Conservation (phyloP, 305 asterid genomes). For the Solanum aculeatissimum region DNA sequence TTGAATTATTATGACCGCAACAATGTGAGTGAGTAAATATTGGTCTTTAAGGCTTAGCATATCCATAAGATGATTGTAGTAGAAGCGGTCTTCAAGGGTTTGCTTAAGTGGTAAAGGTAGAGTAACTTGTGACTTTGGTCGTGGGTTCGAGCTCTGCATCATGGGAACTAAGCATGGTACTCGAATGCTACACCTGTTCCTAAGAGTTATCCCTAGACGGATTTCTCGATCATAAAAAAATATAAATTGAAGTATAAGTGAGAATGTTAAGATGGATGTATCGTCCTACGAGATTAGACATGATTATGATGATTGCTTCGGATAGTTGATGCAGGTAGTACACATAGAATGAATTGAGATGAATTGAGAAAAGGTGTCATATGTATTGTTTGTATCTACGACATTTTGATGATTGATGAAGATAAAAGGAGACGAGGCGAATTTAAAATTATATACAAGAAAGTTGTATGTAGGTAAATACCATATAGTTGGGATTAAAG, state of each 20-base stretch:
- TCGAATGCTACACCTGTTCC: not conserved
- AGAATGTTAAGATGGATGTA: not conserved
- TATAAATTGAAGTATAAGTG: not conserved
- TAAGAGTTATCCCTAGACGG: not conserved
- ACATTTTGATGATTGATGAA: not conserved
- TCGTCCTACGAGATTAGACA: not conserved
- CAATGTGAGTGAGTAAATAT: not conserved
- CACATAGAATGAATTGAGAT: not conserved
- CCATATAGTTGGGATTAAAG: not conserved
- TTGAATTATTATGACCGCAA: not conserved
- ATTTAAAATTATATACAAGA: not conserved
- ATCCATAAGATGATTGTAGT: not conserved
- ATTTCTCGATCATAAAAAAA: not conserved
- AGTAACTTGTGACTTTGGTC: not conserved
- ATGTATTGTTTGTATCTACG: not conserved
- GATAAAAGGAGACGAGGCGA: not conserved
- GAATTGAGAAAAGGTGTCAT: not conserved
- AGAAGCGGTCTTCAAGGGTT: not conserved
- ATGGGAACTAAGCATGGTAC: not conserved
- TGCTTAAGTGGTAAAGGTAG: not conserved
- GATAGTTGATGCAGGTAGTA: not conserved
- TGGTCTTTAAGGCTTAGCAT: not conserved
- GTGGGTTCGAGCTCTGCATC: not conserved
- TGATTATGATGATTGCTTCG: not conserved
- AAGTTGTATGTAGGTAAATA: not conserved